These are phyloP conservation scores for Mychonastes homosphaera DNA, from an alignment of 139 green algal species.

Conservation along the genomic window DNA sequence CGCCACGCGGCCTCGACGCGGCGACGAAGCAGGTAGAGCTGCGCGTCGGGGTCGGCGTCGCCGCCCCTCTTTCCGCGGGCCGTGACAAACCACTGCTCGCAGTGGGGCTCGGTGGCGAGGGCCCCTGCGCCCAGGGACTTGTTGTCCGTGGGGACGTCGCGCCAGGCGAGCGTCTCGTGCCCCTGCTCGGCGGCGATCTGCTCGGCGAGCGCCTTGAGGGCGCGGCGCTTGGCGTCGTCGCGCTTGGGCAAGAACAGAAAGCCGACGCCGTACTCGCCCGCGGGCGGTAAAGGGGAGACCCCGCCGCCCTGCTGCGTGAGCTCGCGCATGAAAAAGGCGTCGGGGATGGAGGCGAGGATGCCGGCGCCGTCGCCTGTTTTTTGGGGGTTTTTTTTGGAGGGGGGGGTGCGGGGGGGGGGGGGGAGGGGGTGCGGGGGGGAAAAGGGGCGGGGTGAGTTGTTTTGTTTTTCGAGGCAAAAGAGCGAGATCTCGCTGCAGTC, in stretches of 20 bases:
- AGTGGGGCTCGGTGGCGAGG: slow-evolving; percentile 60
- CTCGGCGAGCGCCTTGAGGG: slow-evolving; percentile 50
- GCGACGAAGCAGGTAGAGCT: slow-evolving; percentile 15
- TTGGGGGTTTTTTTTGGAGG: too few relatives aligned
- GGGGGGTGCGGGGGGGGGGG: too few relatives aligned
- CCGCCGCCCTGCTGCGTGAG: slow-evolving; percentile 49
- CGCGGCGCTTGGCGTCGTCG: slow-evolving; percentile 40
- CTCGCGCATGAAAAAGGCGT: slow-evolving; percentile 64
- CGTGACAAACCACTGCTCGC: slow-evolving; percentile 85
- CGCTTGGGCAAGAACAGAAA: slow-evolving; percentile 78
- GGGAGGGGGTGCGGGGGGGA: too few relatives aligned
- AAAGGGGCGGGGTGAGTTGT: too few relatives aligned
- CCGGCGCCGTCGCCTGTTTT: slow-evolving; percentile 87
- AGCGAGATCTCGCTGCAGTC: too few relatives aligned
- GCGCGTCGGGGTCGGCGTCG: slow-evolving; percentile 26
- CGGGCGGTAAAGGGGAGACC: slow-evolving; percentile 57
- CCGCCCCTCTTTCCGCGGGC: slow-evolving; percentile 24
- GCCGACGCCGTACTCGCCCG: slow-evolving; percentile 73
- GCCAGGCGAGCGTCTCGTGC: slow-evolving; percentile 70
- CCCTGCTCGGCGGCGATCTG: slow-evolving; percentile 45
- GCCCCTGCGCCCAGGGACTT: slow-evolving; percentile 62
- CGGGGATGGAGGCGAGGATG: slow-evolving; percentile 81
- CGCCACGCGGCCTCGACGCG: too few relatives aligned
- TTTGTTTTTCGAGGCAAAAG: too few relatives aligned
- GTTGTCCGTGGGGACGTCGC: slow-evolving; percentile 77